A percentile compares a stretch with the other conserved stretches of the same genome.
Evolutionary conservation across 169 alveolate species (phyloP).

Genomic region (Plasmodium adleri): DNA sequence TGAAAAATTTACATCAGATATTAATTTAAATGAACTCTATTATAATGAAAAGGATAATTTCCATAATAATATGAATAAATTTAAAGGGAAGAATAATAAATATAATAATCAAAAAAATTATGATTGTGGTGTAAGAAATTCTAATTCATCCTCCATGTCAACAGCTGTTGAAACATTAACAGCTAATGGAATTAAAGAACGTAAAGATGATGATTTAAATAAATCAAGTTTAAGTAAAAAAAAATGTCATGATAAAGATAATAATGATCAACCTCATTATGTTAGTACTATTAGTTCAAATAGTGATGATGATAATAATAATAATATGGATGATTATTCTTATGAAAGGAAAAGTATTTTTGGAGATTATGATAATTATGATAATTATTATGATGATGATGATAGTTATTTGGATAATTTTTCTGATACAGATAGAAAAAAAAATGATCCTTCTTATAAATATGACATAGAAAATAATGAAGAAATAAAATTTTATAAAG

Average conservation of each 20-base stretch:
- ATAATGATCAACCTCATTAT: background rate
- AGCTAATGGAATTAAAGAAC: background rate
- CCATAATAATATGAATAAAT: background rate
- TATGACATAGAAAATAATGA: constrained; percentile 17
- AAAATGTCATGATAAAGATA: background rate
- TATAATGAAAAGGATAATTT: constrained; percentile 46
- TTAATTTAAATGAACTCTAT: constrained; percentile 19
- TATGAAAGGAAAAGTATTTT: background rate
- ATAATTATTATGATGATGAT: background rate
- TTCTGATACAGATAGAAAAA: background rate
- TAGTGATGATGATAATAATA: background rate
- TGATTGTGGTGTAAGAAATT: background rate
- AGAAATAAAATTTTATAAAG: constrained; percentile 26
- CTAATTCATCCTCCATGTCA: constrained; percentile 12
- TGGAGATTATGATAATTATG: background rate
- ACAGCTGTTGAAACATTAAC: background rate
- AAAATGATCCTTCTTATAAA: background rate
- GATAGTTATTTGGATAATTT: background rate
- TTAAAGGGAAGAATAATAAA: background rate
- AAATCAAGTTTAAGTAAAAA: too few species aligned
- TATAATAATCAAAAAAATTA: background rate
- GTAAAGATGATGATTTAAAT: background rate
- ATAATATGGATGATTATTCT: background rate
- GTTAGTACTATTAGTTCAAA: too few species aligned
- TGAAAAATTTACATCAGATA: constrained; percentile 11